Conservation (phyloP, 345 rosid species). For the Kandelia obovata region DNA sequence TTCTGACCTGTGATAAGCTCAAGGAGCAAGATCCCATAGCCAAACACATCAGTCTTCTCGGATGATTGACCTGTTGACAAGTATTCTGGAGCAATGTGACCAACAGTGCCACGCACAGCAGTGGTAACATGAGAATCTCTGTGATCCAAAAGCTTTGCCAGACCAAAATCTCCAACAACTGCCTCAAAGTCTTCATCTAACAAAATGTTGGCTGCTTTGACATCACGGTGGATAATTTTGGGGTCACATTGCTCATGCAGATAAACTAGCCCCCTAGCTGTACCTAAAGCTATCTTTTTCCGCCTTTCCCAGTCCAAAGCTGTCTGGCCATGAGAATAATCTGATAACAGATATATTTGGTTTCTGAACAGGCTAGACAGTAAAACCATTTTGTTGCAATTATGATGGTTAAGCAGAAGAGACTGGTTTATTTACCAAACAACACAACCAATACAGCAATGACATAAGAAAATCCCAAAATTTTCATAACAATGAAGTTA, state of each 20-base stretch:
- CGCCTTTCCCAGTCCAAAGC: constrained; percentile 83
- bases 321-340: constrained; percentile 57
- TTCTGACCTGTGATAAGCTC: constrained; percentile 90
- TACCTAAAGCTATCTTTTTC: constrained; percentile 81
- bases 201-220: constrained; percentile 91
- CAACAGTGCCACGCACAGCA: constrained; percentile 89
- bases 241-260: constrained; percentile 95
- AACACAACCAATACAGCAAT: too few species aligned
- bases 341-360: constrained; percentile 27
- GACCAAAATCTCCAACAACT: constrained; percentile 93
- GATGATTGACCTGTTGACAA: constrained; percentile 91
- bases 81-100: constrained; percentile 95
- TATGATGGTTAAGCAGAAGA: too few species aligned
- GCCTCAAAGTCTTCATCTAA: constrained; percentile 91
- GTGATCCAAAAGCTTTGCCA: constrained; percentile 94
- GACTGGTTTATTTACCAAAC: too few species aligned
- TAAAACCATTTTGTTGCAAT: too few species aligned
- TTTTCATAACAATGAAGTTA: too few species aligned
- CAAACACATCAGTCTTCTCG: constrained; percentile 88
- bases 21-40: constrained; percentile 87
- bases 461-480: too few species aligned
- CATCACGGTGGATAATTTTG: constrained; percentile 89
- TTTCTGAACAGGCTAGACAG: neutral
- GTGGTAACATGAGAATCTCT: constrained; percentile 92
- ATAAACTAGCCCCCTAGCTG: constrained; percentile 83